Base-by-base conservation (phyloP, 805 yeast genomes). In the Barnettozyma sucrosica region DNA sequence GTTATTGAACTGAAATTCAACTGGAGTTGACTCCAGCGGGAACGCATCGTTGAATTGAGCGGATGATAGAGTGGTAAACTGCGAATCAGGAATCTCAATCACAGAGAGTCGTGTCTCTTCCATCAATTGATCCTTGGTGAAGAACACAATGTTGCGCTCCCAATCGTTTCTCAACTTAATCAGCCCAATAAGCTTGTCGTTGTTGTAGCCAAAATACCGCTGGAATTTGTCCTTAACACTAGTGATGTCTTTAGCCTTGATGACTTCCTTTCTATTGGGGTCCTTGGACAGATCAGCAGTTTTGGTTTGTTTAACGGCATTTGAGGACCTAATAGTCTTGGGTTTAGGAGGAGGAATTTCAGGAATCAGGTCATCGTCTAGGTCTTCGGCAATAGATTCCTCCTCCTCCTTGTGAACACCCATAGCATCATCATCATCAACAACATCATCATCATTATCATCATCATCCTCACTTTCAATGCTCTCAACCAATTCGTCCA, bases 171-270 rank as follows among this genome's bases (percentile, higher is more conserved):
- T 75, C 33, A 72, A 67, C 21, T 69, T 62, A 4, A 77, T 63
- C 3, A 77, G 62, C 16, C 63, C 61, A 10, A 74, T 61, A 37
- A 77, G 67, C 44, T 70, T 70, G 1, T 60, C 61, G 33, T 68
- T 70, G 53, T 79, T 73, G 24, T 64, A 57, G 0, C 90, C 90
- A 58, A 72, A 81, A 43, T 75, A 56, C 37, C 72, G 62, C 32
- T 57, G 60, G 36, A 73, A 54, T 42, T 74, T 68, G 32, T 74
- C 80, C 41, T 68, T 69, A 13, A 75, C 59, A 6, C 71, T 63
- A 3, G 72, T 66, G 13, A 66, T 43, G 36, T 64, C 66, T 43
- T 62, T 66, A 30, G 20, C 24, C 38, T 37, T 43, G 23, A 41
- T 23, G 30, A 33, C 36, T 11, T 49, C 51, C 26, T 51, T 48